Evolutionary conservation across 768 basidiomycete species (phyloP).

Genomic region (Exsudoporus frostii): DNA sequence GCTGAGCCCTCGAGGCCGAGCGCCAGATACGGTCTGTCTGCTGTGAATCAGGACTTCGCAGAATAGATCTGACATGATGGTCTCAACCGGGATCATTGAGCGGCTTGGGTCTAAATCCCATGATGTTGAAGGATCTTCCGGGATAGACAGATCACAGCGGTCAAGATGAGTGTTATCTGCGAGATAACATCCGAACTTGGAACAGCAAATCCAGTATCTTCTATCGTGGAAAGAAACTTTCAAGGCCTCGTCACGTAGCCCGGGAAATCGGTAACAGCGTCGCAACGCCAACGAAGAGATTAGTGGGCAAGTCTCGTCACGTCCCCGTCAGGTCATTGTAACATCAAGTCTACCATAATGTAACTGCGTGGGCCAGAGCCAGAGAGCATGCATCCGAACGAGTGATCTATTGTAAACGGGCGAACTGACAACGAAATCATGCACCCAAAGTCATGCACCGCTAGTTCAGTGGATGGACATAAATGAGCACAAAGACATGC

Average conservation of each 20-base stretch:
- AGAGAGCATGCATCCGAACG: constrained; percentile 17
- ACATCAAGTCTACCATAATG: constrained; percentile 8
- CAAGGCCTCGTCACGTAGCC: neutral
- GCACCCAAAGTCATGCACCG: neutral
- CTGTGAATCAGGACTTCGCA: constrained; percentile 8
- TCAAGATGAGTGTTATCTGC: neutral
- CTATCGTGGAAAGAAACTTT: neutral
- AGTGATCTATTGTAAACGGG: constrained; percentile 24
- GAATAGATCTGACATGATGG: constrained; percentile 13
- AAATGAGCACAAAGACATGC: neutral
- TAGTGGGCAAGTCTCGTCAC: neutral
- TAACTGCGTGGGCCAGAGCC: constrained; percentile 6
- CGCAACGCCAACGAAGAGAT: neutral
- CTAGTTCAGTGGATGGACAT: neutral
- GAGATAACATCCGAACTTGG: neutral
- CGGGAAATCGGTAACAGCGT: too few species aligned
- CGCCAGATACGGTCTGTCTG: constrained; percentile 75
- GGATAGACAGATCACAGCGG: constrained; percentile 16
- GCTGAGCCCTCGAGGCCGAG: constrained; percentile 97
- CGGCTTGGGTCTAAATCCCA: constrained; percentile 13
- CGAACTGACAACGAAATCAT: constrained; percentile 4
- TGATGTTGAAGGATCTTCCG: constrained; percentile 18
- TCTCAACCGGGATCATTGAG: constrained; percentile 35
- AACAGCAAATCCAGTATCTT: neutral
- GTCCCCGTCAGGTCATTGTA: neutral